Evolutionary conservation across 2,329 filamentous ascomycete genomes (phyloP).

Genomic region (Epichloe festucae): DNA sequence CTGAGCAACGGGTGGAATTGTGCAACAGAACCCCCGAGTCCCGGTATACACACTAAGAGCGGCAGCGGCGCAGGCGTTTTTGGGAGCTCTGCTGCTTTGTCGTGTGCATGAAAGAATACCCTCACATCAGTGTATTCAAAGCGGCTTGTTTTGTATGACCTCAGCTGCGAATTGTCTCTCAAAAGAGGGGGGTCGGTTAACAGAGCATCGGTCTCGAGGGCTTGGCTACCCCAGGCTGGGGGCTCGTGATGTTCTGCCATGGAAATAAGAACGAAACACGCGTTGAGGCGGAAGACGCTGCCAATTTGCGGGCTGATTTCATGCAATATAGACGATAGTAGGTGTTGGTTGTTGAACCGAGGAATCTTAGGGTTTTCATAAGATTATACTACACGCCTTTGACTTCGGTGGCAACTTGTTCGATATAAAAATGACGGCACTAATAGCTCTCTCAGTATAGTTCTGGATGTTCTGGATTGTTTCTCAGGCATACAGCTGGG

Average conservation of each 20-base stretch:
- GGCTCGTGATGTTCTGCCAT: constrained; percentile 1
- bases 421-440: too few relatives aligned
- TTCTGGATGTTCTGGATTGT: neutral
- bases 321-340: neutral
- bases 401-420: neutral
- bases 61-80: constrained; percentile 55
- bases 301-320: neutral
- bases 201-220: constrained; percentile 24
- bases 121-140: constrained; percentile 65
- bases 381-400: neutral
- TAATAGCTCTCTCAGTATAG: too few relatives aligned
- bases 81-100: constrained; percentile 62
- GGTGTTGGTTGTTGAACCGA: neutral
- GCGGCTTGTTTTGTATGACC: constrained; percentile 56
- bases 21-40: constrained; percentile 79
- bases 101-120: constrained; percentile 72
- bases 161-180: constrained; percentile 58
- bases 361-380: too few relatives aligned
- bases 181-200: constrained; percentile 66
- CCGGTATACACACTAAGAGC: constrained; percentile 81
- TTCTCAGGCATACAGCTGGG: neutral
- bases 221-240: neutral
- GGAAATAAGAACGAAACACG: neutral
- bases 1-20: constrained; percentile 76
- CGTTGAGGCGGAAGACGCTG: neutral